These are phyloP conservation scores for Blastobotrys malaysiensis DNA, from an alignment of 1,139 yeast genomes.

Conservation along the genomic window DNA sequence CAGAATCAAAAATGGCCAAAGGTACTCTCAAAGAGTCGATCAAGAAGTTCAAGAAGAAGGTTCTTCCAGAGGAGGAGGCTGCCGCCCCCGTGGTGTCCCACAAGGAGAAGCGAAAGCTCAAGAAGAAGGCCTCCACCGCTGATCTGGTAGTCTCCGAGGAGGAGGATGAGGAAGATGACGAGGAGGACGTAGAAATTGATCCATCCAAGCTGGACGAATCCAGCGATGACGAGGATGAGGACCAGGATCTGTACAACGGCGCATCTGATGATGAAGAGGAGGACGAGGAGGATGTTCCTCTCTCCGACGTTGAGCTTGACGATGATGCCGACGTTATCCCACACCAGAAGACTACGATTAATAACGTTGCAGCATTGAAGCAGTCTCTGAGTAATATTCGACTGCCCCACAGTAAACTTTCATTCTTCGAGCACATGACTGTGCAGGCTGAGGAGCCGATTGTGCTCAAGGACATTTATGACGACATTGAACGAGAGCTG, in stretches of 20 bases:
- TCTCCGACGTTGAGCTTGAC: constrained; percentile 69
- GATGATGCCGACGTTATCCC: constrained; percentile 89
- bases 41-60: constrained; percentile 5
- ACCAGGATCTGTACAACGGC: constrained; percentile 25
- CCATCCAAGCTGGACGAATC: constrained; percentile 11
- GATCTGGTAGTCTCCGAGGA: constrained; percentile 20
- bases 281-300: constrained; percentile 46
- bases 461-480: constrained; percentile 81
- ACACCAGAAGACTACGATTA: constrained; percentile 71
- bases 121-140: constrained; percentile 16
- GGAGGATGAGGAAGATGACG: constrained; percentile 18
- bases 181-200: constrained; percentile 22
- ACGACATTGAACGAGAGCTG: constrained; percentile 84
- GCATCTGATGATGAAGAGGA: constrained; percentile 35
- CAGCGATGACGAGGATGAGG: constrained; percentile 19
- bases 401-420: constrained; percentile 42
- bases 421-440: constrained; percentile 81
- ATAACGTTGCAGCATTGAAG: constrained; percentile 38
- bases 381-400: constrained; percentile 31
- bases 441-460: constrained; percentile 56
- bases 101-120: constrained; percentile 24
- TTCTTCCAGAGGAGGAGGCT: constrained; percentile 26
- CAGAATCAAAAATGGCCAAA: not conserved
- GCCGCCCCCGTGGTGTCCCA: constrained; percentile 18
- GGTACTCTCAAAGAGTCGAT: not conserved